A percentile compares a stretch with the other conserved stretches of the same genome.
Conservation (phyloP, 768 basidiomycete species). For the Sporobolomyces roseus region DNA sequence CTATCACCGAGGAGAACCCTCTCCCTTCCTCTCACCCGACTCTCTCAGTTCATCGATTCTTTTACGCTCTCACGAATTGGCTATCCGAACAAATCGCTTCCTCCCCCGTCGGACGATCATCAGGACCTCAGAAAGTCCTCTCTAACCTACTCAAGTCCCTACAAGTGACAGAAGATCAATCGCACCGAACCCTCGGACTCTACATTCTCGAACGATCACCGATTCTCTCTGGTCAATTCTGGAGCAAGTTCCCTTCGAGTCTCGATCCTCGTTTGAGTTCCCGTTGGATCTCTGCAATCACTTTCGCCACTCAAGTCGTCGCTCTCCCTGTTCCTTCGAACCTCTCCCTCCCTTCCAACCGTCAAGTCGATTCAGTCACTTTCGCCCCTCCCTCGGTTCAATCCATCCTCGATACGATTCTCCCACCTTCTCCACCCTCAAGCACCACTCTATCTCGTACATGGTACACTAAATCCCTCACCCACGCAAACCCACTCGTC, state of each 20-base stretch:
- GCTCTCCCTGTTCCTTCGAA: conserved; percentile 66
- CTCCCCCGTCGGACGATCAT: conserved; percentile 23
- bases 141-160: conserved; percentile 67
- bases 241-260: conserved; percentile 47
- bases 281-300: conserved; percentile 85
- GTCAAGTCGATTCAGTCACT: conserved; percentile 52
- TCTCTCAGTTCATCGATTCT: conserved; percentile 33
- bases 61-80: conserved; percentile 47
- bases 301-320: conserved; percentile 73
- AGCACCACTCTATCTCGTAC: conserved; percentile 56
- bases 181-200: conserved; percentile 77
- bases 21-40: conserved; percentile 42
- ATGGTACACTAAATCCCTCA: conserved; percentile 76
- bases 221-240: conserved; percentile 38
- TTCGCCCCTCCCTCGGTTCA: conserved; percentile 71
- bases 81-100: conserved; percentile 57
- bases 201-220: conserved; percentile 59
- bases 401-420: conserved; percentile 67
- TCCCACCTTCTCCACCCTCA: conserved; percentile 58
- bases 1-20: conserved; percentile 50
- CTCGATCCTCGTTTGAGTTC: conserved; percentile 82
- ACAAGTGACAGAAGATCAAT: conserved; percentile 81
- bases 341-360: conserved; percentile 28
- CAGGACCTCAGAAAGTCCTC: conserved; percentile 66
- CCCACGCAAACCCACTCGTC: conserved; percentile 67